Base-by-base conservation (phyloP, 768 basidiomycete genomes). In the Amyloporia xantha region DNA sequence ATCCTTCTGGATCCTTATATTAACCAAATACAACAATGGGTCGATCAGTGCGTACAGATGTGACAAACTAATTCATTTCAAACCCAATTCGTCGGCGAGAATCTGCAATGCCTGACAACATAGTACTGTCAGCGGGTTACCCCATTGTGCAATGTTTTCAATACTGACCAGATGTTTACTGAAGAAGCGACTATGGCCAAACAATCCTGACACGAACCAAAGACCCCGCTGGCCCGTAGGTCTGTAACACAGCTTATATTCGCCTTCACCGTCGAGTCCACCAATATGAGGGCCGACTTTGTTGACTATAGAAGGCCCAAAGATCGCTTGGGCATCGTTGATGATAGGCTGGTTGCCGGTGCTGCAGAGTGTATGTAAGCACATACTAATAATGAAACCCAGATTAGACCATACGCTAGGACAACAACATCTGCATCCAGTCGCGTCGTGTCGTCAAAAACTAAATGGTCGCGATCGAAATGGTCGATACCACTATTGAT, bases 191-290 rank as follows among this genome's bases (percentile, higher is more conserved):
- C 28, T 23, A 21, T 48, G 40, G 21, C 13, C 24, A 20, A 52
- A 52, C 20, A 28, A 17, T 10, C 51, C 51, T 15, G 39, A 19
- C 11, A 41, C 51, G 17, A 41, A 41, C 51, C 52, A 53, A 41
- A 71, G 69, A 1, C 70, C 72, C 26, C 69, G 71, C 51, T 72
- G 68, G 1, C 74, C 74, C 2, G 68, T 64, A 3, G 70, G 71
- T 5, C 68, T 61, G 47, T 68, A 74, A 38, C 62, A 55, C 3
- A 65, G 66, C 30, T 50, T 56, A 2, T 67, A 27, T 46, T 74
- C 73, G 1, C 69, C 70, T 50, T 73, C 72, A 20, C 62, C 60
- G 48, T 76, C 71, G 10, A 73, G 26, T 0, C 72, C 71, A 66
- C 68, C 71, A 1, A 71, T 55, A 0, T 30, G n/a, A n/a, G 39